A percentile compares a stretch with the other conserved stretches of the same genome.
These are phyloP conservation scores for Veloporphyrellus conicus DNA, from an alignment of 1,284 basidiomycete genomes.

Conservation along the genomic window DNA sequence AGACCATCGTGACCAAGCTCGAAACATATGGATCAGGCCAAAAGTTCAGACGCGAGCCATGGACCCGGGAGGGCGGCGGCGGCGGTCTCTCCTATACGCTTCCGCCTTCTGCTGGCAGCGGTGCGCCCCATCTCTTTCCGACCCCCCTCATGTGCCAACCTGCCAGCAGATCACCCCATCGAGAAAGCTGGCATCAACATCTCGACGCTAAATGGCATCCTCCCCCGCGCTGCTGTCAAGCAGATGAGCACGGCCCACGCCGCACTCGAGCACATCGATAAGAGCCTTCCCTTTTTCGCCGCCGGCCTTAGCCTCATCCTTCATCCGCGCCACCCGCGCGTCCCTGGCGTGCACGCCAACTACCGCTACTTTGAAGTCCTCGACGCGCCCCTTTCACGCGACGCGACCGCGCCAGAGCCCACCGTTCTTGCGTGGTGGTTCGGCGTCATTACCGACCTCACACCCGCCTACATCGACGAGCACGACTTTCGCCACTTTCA, in stretches of 20 bases:
- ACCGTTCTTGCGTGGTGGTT: constrained; percentile 92
- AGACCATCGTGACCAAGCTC: constrained; percentile 73
- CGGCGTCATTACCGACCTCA: constrained; percentile 89
- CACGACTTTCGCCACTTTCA: constrained; percentile 89
- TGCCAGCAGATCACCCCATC: constrained; percentile 50
- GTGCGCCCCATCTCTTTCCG: background rate
- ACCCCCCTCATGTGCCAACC: background rate
- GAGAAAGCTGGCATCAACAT: constrained; percentile 97
- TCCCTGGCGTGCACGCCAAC: constrained; percentile 89
- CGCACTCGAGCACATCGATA: constrained; percentile 53
- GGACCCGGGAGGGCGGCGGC: constrained; percentile 81
- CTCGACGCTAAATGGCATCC: constrained; percentile 82
- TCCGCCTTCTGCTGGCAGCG: constrained; percentile 46
- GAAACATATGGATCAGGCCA: constrained; percentile 69
- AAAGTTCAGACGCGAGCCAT: constrained; percentile 80
- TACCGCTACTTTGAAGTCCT: constrained; percentile 88
- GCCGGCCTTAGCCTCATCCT: constrained; percentile 86
- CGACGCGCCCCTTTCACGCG: constrained; percentile 13
- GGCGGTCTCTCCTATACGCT: constrained; percentile 84
- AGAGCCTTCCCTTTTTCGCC: constrained; percentile 81
- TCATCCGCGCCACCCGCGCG: constrained; percentile 87
- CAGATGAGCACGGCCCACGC: constrained; percentile 91
- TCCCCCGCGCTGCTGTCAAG: constrained; percentile 81
- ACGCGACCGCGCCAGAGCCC: constrained; percentile 21
- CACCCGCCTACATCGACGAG: constrained; percentile 85